A percentile compares a stretch with the other conserved stretches of the same genome.
Conservation (phyloP, 441 rosid species). For the Croton setiger region DNA sequence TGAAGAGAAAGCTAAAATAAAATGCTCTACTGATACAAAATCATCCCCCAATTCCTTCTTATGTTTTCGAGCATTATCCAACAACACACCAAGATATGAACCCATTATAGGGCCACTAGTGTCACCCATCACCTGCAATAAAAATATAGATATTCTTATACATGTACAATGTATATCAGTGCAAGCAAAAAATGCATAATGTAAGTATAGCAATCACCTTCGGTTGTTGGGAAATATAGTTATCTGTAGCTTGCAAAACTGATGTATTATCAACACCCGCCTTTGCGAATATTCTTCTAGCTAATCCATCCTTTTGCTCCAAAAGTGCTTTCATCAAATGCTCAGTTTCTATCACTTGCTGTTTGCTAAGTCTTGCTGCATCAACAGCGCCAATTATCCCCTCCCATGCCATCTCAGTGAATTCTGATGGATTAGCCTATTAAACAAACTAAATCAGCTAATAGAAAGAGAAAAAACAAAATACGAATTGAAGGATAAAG, state of each 20-base stretch:
- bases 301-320: conserved; percentile 92
- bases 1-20: conserved; percentile 56
- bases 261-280: conserved; percentile 65
- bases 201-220: conserved; percentile 36
- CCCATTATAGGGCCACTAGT: conserved; percentile 69
- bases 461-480: not conserved
- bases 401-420: conserved; percentile 94
- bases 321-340: conserved; percentile 91
- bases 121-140: conserved; percentile 54
- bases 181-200: not conserved
- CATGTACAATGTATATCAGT: no score
- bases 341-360: conserved; percentile 76
- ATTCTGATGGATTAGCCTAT: conserved; percentile 64
- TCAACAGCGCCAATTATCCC: conserved; percentile 66
- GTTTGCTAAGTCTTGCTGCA: conserved; percentile 61
- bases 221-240: conserved; percentile 69
- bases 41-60: conserved; percentile 79
- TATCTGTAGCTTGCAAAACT: conserved; percentile 62
- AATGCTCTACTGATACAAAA: conserved; percentile 77
- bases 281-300: conserved; percentile 74
- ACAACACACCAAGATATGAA: conserved; percentile 42
- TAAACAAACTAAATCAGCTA: not conserved
- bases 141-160: not conserved
- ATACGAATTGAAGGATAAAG: not conserved
- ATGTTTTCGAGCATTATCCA: conserved; percentile 57